A percentile compares a stretch with the other conserved stretches of the same genome.
phyloP scores from a whole-genome alignment of 148 eudicot species.

The Nepenthes mirabilis region DNA sequence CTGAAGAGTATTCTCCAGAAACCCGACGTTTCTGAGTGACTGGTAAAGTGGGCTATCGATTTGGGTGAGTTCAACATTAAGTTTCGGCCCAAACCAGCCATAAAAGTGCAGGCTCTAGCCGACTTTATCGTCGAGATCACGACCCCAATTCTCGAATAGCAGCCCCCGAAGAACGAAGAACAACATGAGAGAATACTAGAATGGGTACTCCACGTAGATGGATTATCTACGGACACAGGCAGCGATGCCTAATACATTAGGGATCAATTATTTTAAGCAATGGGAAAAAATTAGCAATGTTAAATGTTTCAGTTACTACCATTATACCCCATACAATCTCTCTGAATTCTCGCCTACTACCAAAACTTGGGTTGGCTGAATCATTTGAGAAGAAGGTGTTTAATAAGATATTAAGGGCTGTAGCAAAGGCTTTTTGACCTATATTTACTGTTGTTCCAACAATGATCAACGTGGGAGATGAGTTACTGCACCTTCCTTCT shows the following conservation, averaged over 20 bases:
- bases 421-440: not conserved
- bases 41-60: too few species aligned
- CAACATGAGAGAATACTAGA: too few species aligned
- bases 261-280: constrained; percentile 11
- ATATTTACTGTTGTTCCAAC: not conserved
- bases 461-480: not conserved
- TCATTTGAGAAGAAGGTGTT: constrained; percentile 17
- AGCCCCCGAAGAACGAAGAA: too few species aligned
- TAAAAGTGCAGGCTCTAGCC: too few species aligned
- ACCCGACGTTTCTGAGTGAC: too few species aligned
- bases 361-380: constrained; percentile 4
- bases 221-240: too few species aligned
- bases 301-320: constrained; percentile 15
- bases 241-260: constrained; percentile 8
- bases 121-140: too few species aligned
- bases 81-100: too few species aligned
- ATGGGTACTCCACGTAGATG: too few species aligned
- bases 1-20: too few species aligned
- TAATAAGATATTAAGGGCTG: constrained; percentile 13
- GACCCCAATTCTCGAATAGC: too few species aligned
- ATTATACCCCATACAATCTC: constrained; percentile 6
- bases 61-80: too few species aligned
- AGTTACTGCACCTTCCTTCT: not conserved
- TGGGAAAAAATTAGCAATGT: constrained; percentile 16
- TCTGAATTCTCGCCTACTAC: not conserved